A percentile compares a stretch with the other conserved stretches of the same genome.
Evolutionary conservation across 1,284 basidiomycete genomes (phyloP).

Genomic region (Mycena sp.): DNA sequence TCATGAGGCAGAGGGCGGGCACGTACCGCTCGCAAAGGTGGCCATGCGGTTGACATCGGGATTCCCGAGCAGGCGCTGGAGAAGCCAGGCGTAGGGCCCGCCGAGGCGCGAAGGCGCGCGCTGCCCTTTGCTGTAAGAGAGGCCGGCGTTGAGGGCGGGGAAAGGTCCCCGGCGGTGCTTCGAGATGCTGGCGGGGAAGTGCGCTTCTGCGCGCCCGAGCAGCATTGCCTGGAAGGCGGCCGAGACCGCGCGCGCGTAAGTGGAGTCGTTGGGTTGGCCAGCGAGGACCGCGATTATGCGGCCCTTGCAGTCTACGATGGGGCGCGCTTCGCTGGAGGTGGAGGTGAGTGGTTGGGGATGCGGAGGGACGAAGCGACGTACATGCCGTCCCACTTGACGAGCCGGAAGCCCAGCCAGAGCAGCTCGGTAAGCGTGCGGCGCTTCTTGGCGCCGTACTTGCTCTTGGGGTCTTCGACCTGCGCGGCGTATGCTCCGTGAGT

Average conservation of each 20-base stretch:
- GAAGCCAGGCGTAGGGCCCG: neutral
- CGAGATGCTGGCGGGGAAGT: neutral
- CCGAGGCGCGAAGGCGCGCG: neutral
- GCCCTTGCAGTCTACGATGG: neutral
- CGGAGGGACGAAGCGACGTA: neutral
- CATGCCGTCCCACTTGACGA: conserved; percentile 11
- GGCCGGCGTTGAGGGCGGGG: conserved; percentile 4
- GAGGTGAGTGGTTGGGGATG: neutral
- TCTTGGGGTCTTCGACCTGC: neutral
- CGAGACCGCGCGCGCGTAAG: neutral
- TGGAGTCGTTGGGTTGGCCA: neutral
- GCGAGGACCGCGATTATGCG: conserved; percentile 11
- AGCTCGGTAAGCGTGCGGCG: neutral
- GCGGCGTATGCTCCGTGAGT: conserved; percentile 8
- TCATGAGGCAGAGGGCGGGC: no score
- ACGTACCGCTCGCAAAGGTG: neutral
- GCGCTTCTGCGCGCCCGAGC: neutral
- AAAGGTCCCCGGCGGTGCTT: conserved; percentile 9
- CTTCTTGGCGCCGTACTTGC: conserved; percentile 6
- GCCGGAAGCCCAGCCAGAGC: neutral
- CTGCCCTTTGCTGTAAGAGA: neutral
- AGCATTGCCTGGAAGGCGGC: neutral
- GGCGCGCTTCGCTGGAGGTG: neutral
- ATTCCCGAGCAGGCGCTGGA: neutral
- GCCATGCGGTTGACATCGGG: neutral